Evolutionary conservation across 768 basidiomycete genomes (phyloP).

Genomic region (Hirschioporus abietinus): DNA sequence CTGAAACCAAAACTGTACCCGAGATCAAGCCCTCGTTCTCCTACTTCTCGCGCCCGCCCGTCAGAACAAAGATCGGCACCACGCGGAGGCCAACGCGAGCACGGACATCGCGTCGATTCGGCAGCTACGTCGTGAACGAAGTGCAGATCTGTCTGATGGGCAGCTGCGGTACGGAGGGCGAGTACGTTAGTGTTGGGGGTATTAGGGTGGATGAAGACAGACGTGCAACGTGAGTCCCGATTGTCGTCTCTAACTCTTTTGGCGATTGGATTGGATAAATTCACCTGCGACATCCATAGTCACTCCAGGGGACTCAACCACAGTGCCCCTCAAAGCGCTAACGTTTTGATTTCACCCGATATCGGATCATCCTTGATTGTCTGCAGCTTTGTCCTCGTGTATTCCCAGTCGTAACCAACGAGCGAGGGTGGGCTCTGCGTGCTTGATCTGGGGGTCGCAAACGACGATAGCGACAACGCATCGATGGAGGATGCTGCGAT

Average conservation of each 20-base stretch:
- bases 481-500: not conserved
- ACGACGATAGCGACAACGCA: not conserved
- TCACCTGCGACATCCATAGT: not conserved
- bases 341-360: too few species aligned
- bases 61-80: too few species aligned
- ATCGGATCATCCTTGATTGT: not conserved
- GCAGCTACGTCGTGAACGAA: slow-evolving; percentile 47
- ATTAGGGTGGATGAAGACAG: slow-evolving; percentile 1
- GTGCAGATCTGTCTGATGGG: slow-evolving; percentile 72
- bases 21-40: too few species aligned
- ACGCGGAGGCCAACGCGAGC: too few species aligned
- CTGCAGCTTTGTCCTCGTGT: not conserved
- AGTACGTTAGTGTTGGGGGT: slow-evolving; percentile 41
- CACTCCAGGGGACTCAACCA: not conserved
- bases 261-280: too few species aligned
- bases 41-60: too few species aligned
- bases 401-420: not conserved
- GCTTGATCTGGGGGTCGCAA: not conserved
- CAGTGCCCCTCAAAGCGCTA: not conserved
- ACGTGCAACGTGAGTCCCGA: too few species aligned
- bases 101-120: slow-evolving; percentile 33
- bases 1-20: slow-evolving; percentile 8
- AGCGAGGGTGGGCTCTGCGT: not conserved
- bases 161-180: slow-evolving; percentile 55
- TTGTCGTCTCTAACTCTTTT: too few species aligned